Base-by-base conservation (phyloP, 2,329 filamentous ascomycete species). In the Escovopsis sp. region DNA sequence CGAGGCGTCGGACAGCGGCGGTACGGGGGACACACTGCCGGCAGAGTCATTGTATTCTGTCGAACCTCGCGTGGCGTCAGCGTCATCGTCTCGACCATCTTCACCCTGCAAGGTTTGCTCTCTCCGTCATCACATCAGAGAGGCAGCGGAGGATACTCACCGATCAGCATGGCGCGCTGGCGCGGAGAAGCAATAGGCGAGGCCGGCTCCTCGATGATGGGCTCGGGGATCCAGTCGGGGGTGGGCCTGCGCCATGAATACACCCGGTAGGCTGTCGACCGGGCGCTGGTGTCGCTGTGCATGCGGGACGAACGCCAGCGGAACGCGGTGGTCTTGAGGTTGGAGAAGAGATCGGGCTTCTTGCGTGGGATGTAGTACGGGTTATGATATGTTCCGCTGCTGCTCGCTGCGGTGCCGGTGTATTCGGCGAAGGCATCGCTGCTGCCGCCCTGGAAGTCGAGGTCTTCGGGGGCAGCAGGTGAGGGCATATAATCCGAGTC, bases 171-270 rank as follows among this genome's bases (percentile, higher is more conserved):
- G 4, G 46, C 39, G 17, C 34, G 34, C 12, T 33, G 38, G 7
- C 46, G 39, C 10, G 51, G 47, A 3, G 52, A 49, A 6, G 39
- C 34, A 5, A 44, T 33, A 3, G 48, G 37, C 12, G 53, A 53
- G 15, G 41, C 41, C 13, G 52, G 49, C 38, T 60, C 57, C 31
- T 60, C 57, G 21, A 58, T 46, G 23, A 54, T 53, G 2, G 55
- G 53, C 27, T 52, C 45, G 2, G 52, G 50, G 11, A 53, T 39
- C 12, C 38, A 37, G 10, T 52, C 41, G 3, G 23, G 31, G 11
- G 27, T 25, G 8, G 21, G 21, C 21, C 11, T 25, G 21, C 21
- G 21, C 21, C 21, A 25, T 11, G 21, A 8, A 11, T 25, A 25
- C 21, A n/a, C n/a, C n/a, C n/a, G n/a, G n/a, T n/a, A n/a, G n/a